A percentile compares a stretch with the other conserved stretches of the same genome.
phyloP scores from a whole-genome alignment of 1,284 basidiomycete species.

The Fistulina hepatica region DNA sequence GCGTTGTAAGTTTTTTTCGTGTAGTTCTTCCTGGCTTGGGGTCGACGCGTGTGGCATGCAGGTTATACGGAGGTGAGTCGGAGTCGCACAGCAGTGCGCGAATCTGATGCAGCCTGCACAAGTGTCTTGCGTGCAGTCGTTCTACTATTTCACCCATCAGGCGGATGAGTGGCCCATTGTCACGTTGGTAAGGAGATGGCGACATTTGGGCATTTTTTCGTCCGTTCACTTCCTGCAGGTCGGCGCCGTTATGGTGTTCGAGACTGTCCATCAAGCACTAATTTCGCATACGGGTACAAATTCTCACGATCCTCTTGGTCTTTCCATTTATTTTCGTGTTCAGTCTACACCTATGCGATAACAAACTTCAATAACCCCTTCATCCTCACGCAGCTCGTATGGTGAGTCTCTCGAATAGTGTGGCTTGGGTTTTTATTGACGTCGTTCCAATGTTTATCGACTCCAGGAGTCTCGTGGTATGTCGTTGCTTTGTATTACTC shows the following conservation, averaged over 20 bases:
- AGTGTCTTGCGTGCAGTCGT: slow-evolving; percentile 48
- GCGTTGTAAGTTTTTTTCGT: too few species aligned
- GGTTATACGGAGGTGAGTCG: too few species aligned
- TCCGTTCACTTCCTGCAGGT: slow-evolving; percentile 26
- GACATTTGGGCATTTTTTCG: slow-evolving; percentile 2
- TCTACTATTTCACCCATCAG: slow-evolving; percentile 44
- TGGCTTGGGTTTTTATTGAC: slow-evolving; percentile 1
- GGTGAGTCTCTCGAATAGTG: slow-evolving; percentile 24
- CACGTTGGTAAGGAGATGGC: slow-evolving; percentile 26
- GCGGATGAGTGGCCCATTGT: slow-evolving; percentile 37
- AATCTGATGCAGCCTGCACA: too few species aligned
- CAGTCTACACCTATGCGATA: slow-evolving; percentile 47
- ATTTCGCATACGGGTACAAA: slow-evolving; percentile 44
- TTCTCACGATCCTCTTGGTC: slow-evolving; percentile 10
- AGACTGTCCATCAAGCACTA: slow-evolving; percentile 43
- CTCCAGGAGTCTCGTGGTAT: slow-evolving; percentile 36
- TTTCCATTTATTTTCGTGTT: neutral
- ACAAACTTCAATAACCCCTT: slow-evolving; percentile 32
- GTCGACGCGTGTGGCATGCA: too few species aligned
- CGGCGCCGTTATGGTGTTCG: slow-evolving; percentile 33
- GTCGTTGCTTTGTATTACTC: neutral
- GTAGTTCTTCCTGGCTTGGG: too few species aligned
- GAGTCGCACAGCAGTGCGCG: too few species aligned
- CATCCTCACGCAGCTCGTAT: slow-evolving; percentile 30
- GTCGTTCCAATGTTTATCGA: too few species aligned